Base-by-base conservation (phyloP, 2,329 filamentous ascomycete genomes). In the Neonectria punicea region DNA sequence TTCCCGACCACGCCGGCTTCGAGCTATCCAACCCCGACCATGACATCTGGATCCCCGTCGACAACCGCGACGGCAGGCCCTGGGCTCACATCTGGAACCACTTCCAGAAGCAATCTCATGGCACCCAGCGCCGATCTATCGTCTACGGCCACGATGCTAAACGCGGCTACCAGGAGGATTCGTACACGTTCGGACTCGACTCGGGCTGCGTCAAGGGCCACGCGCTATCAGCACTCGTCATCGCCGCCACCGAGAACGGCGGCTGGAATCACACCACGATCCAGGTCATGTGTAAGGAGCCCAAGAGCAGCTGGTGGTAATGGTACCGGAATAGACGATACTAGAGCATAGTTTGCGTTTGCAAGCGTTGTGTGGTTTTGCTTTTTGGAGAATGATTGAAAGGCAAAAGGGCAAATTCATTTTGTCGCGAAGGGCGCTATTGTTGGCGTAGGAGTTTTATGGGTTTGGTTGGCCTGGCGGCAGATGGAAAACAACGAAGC, bases 111-210 rank as follows among this genome's bases (percentile, higher is more conserved):
- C 73, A 74, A 28, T 63, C 76, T 2, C 66, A 63, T 50, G 67
- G 73, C 30, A 53, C 67, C 13, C 70, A 79, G 32, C 83, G 86
- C 10, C 87, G 83, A 44, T 93, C 92, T 1, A 91, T 97, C 44
- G 85, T 97, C 62, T 98, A 97, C 78, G 94, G 94, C 5, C 95
- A 98, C 76, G 93, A 98, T 76, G 88, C 93, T 22, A 90, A 90
- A 73, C 81, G 81, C 3, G 94, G 93, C 0, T 85, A 97, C 54
- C 75, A 73, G 34, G 70, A 83, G 64, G 73, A 87, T 54, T 84
- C 86, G 53, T 97, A 93, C 78, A 92, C 91, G 4, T 93, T 94
- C 74, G 96, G 96, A 0, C 83, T 98, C 51, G 96, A 98, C 78
- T 92, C 92, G 0, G 91, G 90, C 0, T 98, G 96, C 77, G 89